phyloP scores from a whole-genome alignment of 129 eudicot genomes.

The Arctium minus region DNA sequence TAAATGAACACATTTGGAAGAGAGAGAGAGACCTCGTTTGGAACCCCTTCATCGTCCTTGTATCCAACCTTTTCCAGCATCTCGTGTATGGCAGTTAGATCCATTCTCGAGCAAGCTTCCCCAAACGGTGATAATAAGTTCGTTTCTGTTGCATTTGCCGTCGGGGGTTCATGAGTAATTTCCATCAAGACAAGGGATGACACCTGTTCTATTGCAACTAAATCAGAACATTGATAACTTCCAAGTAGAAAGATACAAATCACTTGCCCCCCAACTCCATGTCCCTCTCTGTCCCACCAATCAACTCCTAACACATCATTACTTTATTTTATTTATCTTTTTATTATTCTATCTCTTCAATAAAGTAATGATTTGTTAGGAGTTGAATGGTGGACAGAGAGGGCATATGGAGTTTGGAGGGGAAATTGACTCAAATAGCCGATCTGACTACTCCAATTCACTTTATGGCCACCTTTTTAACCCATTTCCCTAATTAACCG shows the following conservation, averaged over 20 bases:
- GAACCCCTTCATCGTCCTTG: slow-evolving; percentile 63
- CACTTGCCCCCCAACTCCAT: not conserved
- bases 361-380: not conserved
- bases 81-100: slow-evolving; percentile 74
- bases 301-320: not conserved
- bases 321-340: not conserved
- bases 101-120: slow-evolving; percentile 74
- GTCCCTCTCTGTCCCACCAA: not conserved
- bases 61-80: slow-evolving; percentile 62
- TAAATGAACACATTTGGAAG: not conserved
- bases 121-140: slow-evolving; percentile 44
- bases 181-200: slow-evolving; percentile 64
- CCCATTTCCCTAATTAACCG: too few relatives aligned
- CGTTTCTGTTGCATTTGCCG: slow-evolving; percentile 29
- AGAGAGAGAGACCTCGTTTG: slow-evolving; percentile 48
- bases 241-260: not conserved
- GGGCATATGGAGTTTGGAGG: not conserved
- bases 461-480: too few relatives aligned
- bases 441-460: too few relatives aligned
- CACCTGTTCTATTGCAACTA: slow-evolving; percentile 35
- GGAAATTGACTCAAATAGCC: too few relatives aligned
- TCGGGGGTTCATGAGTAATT: slow-evolving; percentile 23
- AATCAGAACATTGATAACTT: not conserved
- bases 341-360: not conserved
- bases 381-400: not conserved